Evolutionary conservation across 2,329 filamentous ascomycete species (phyloP).

Genomic region (Metarhizium robertsii): DNA sequence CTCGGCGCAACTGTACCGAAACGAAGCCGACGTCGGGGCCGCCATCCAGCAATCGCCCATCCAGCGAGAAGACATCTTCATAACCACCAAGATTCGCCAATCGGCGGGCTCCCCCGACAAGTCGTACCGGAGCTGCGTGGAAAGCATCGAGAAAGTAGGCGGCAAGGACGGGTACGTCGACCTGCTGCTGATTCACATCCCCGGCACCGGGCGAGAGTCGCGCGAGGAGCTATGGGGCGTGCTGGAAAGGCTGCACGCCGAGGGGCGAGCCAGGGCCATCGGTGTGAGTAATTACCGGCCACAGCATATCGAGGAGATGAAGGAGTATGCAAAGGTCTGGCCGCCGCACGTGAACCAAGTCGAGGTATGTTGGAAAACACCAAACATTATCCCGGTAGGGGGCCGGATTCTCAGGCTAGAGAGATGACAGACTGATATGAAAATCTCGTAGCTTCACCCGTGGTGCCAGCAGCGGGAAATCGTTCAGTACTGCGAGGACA

Average conservation of each 20-base stretch:
- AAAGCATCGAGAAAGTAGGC: constrained; percentile 55
- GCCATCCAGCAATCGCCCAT: constrained; percentile 50
- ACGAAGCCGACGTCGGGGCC: constrained; percentile 57
- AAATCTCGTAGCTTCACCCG: constrained; percentile 49
- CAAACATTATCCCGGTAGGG: not conserved
- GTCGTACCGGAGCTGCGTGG: constrained; percentile 48
- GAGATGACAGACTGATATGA: not conserved
- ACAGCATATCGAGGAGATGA: constrained; percentile 60
- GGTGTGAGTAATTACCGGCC: constrained; percentile 67
- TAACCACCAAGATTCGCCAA: constrained; percentile 61
- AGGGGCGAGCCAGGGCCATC: constrained; percentile 54
- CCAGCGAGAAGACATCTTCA: constrained; percentile 49
- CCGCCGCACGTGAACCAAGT: constrained; percentile 68
- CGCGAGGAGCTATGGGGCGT: constrained; percentile 57
- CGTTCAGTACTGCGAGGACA: constrained; percentile 57
- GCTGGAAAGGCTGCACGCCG: constrained; percentile 49
- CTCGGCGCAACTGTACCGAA: constrained; percentile 54
- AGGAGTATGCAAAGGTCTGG: constrained; percentile 53
- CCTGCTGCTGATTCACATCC: constrained; percentile 60
- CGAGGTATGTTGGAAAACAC: constrained; percentile 42
- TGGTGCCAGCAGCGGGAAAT: constrained; percentile 50
- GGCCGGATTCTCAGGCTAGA: too few species aligned
- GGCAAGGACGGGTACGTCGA: constrained; percentile 55
- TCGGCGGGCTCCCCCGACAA: constrained; percentile 35
- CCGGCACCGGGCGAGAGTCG: constrained; percentile 42